A percentile compares a stretch with the other conserved stretches of the same genome.
Conservation (phyloP, 2,329 filamentous ascomycete species). For the Dothideomycetes sp. region DNA sequence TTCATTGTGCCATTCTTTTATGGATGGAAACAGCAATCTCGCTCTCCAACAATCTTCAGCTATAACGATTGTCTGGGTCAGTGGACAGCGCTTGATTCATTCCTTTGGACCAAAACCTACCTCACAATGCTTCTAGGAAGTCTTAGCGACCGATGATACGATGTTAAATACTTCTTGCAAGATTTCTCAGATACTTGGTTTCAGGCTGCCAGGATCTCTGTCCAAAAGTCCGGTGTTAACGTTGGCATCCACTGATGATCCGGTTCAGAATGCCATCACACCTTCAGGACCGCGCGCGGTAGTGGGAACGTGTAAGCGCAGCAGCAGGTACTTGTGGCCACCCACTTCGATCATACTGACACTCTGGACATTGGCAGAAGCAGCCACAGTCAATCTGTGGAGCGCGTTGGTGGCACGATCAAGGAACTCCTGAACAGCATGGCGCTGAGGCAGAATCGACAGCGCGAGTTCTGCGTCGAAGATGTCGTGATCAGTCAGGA, state of each 20-base stretch:
- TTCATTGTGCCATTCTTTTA: too few species aligned
- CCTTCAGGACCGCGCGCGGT: neutral
- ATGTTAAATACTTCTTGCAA: too few species aligned
- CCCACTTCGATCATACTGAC: neutral
- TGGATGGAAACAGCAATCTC: too few species aligned
- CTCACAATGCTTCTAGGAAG: too few species aligned
- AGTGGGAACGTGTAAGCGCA: neutral
- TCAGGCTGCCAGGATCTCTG: neutral
- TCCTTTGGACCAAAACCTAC: too few species aligned
- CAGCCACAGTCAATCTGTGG: neutral
- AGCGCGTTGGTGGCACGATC: neutral
- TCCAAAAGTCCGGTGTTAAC: neutral
- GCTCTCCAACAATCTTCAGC: too few species aligned
- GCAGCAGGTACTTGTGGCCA: neutral
- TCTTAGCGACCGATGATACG: too few species aligned
- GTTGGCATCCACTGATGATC: neutral
- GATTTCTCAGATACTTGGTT: too few species aligned
- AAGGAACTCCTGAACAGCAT: neutral
- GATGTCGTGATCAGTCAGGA: constrained; percentile 1
- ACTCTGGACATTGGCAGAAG: neutral
- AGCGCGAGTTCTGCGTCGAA: neutral
- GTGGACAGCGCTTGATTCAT: too few species aligned
- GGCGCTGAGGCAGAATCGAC: neutral
- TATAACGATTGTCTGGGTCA: too few species aligned
- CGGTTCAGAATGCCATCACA: too few species aligned